phyloP scores from a whole-genome alignment of 108 stramenopile species.

The Discostella pseudostelligera region DNA sequence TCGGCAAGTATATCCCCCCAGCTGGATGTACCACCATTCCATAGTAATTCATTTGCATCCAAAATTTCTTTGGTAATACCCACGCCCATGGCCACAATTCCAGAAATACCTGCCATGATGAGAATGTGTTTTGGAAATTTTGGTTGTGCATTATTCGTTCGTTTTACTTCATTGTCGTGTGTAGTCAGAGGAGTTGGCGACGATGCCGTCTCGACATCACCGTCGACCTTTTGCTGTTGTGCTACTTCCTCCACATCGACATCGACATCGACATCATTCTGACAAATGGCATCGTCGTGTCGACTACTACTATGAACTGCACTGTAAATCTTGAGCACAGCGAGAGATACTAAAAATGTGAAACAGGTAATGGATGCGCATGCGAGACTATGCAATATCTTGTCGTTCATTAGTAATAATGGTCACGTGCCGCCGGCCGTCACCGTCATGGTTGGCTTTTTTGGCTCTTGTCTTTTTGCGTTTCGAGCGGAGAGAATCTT shows the following conservation, averaged over 20 bases:
- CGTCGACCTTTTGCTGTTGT: not conserved
- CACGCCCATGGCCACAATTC: slow-evolving; percentile 7
- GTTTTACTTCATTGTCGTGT: not conserved
- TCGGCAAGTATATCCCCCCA: slow-evolving; percentile 34
- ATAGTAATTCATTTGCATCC: slow-evolving; percentile 19
- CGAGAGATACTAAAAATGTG: not conserved
- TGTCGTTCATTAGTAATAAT: not conserved
- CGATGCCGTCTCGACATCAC: slow-evolving; percentile 10
- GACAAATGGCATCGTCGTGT: no score
- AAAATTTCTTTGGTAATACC: slow-evolving; percentile 26
- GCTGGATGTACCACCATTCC: slow-evolving; percentile 17
- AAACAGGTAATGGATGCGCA: not conserved
- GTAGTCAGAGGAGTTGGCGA: not conserved
- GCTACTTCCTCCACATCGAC: not conserved
- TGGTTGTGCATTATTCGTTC: no score
- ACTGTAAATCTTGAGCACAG: no score
- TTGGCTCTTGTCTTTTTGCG: no score
- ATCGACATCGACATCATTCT: not conserved
- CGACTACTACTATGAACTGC: no score
- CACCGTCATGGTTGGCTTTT: no score
- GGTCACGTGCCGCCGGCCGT: no score
- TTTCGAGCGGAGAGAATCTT: no score
- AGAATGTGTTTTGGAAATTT: not conserved
- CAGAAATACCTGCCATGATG: slow-evolving; percentile 2
- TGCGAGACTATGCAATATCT: not conserved